Percentiles rank a stretch among this genome's conserved stretches.
These are phyloP conservation scores for Daldinia sp. DNA, from an alignment of 2,329 filamentous ascomycete species.

Conservation along the genomic window DNA sequence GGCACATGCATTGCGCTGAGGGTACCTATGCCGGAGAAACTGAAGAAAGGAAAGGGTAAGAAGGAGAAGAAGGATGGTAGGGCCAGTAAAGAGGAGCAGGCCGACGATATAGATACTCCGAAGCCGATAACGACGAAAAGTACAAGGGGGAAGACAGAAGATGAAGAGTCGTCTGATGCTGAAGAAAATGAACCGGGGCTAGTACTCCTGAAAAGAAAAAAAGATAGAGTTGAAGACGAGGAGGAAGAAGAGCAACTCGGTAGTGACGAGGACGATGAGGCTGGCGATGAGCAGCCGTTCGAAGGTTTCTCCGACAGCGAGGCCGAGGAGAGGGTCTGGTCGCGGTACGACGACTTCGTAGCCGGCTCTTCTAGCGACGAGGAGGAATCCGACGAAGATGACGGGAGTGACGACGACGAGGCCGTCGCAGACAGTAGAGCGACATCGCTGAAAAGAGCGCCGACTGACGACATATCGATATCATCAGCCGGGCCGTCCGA, in stretches of 20 bases:
- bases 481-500: conserved; percentile 45
- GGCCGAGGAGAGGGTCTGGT: conserved; percentile 54
- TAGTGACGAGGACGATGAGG: conserved; percentile 45
- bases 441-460: conserved; percentile 41
- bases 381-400: conserved; percentile 55
- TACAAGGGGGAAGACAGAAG: conserved; percentile 40
- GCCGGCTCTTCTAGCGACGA: conserved; percentile 60
- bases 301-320: conserved; percentile 49
- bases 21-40: conserved; percentile 62
- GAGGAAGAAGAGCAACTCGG: conserved; percentile 47
- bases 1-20: conserved; percentile 63
- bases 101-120: conserved; percentile 34
- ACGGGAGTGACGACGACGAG: conserved; percentile 48
- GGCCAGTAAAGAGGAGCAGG: conserved; percentile 37
- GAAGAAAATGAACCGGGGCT: conserved; percentile 42
- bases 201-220: conserved; percentile 51
- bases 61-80: conserved; percentile 49
- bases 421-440: conserved; percentile 44
- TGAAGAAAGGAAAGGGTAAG: conserved; percentile 48
- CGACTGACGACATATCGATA: conserved; percentile 45
- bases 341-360: conserved; percentile 61
- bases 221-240: conserved; percentile 54
- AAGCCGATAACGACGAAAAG: conserved; percentile 8
- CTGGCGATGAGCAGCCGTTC: conserved; percentile 40
- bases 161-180: conserved; percentile 44